phyloP scores from a whole-genome alignment of 1,284 basidiomycete species.

The Puccinia triticina region DNA sequence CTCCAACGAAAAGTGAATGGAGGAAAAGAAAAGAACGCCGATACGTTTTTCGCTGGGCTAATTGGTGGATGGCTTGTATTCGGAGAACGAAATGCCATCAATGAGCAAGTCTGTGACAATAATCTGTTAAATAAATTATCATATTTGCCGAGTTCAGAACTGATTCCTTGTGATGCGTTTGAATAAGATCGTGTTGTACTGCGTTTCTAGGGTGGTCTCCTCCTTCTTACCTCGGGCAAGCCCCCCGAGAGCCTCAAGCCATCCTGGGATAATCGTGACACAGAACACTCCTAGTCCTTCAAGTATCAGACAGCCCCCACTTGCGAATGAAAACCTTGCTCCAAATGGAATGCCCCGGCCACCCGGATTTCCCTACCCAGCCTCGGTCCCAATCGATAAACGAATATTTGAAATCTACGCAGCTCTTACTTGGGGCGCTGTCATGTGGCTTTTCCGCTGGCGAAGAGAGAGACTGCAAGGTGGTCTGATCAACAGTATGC shows the following conservation, averaged over 20 bases:
- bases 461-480: conserved; percentile 84
- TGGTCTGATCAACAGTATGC: conserved; percentile 72
- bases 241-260: conserved; percentile 40
- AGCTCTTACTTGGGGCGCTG: conserved; percentile 88
- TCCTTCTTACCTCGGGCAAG: conserved; percentile 57
- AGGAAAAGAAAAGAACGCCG: conserved; percentile 76
- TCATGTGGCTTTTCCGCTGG: conserved; percentile 94
- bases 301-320: conserved; percentile 56
- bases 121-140: not conserved
- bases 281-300: conserved; percentile 55
- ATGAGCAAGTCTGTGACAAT: conserved; percentile 78
- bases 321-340: conserved; percentile 55
- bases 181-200: conserved; percentile 87
- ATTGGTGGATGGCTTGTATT: conserved; percentile 92
- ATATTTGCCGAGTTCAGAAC: not conserved
- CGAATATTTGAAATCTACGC: conserved; percentile 84
- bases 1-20: conserved; percentile 72
- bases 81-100: conserved; percentile 91
- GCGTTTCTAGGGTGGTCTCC: conserved; percentile 56
- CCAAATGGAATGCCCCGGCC: conserved; percentile 59
- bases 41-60: conserved; percentile 90
- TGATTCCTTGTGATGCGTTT: not conserved
- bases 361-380: conserved; percentile 61
- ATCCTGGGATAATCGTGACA: conserved; percentile 58
- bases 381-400: conserved; percentile 77